These are phyloP conservation scores for Colletotrichum noveboracense DNA, from an alignment of 2,329 filamentous ascomycete genomes.

Conservation along the genomic window DNA sequence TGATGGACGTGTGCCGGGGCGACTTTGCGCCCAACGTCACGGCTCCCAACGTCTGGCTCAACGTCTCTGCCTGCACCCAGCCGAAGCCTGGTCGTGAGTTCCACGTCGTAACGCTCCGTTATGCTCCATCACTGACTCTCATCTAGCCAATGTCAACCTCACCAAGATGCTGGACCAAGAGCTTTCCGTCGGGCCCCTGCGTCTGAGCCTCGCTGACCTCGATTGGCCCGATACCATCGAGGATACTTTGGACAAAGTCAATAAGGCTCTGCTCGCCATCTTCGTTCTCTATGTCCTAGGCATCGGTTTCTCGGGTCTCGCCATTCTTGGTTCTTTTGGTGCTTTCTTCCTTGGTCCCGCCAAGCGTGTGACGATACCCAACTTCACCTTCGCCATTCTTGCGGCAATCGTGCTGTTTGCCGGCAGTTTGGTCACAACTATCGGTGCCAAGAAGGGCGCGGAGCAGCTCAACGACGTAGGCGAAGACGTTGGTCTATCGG, in stretches of 20 bases:
- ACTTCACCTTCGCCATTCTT: slow-evolving; percentile 40
- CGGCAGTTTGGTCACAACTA: slow-evolving; percentile 48
- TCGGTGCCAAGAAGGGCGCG: slow-evolving; percentile 44
- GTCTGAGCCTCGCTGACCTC: slow-evolving; percentile 51
- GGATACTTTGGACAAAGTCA: slow-evolving; percentile 53
- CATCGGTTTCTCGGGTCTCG: slow-evolving; percentile 45
- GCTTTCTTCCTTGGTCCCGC: slow-evolving; percentile 37
- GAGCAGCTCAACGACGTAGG: slow-evolving; percentile 47
- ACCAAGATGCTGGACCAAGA: slow-evolving; percentile 51
- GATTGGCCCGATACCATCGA: slow-evolving; percentile 49
- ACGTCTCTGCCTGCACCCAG: slow-evolving; percentile 50
- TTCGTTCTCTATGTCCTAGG: slow-evolving; percentile 55
- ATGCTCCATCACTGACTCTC: neutral
- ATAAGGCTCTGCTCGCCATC: slow-evolving; percentile 50
- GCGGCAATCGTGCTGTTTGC: slow-evolving; percentile 42
- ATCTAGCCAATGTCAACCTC: slow-evolving; percentile 48
- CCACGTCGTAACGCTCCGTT: neutral
- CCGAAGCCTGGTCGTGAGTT: slow-evolving; percentile 43
- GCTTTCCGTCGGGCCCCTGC: slow-evolving; percentile 48
- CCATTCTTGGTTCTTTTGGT: slow-evolving; percentile 43
- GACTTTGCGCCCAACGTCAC: slow-evolving; percentile 50
- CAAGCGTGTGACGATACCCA: slow-evolving; percentile 33
- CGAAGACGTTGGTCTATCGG: slow-evolving; percentile 49
- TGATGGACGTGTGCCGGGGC: slow-evolving; percentile 54
- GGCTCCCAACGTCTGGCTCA: slow-evolving; percentile 38